These are phyloP conservation scores for Aurifilum marmelostoma DNA, from an alignment of 2,329 filamentous ascomycete genomes.

Conservation along the genomic window DNA sequence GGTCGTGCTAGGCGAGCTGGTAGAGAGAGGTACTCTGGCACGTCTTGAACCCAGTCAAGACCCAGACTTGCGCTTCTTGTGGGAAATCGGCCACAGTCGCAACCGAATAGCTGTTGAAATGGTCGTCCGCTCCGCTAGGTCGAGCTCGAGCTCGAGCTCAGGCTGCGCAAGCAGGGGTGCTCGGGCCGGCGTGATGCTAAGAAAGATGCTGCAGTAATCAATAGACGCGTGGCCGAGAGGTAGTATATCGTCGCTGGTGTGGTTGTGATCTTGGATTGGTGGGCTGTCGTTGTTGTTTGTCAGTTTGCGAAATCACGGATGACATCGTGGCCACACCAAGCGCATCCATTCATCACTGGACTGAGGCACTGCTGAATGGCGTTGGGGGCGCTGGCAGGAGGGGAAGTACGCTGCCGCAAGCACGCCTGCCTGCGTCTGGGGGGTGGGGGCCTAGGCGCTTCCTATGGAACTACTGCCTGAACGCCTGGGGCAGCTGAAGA, in stretches of 20 bases:
- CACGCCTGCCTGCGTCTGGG: background rate
- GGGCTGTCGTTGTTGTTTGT: background rate
- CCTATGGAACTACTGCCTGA: background rate
- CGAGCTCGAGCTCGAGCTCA: background rate
- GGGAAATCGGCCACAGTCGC: background rate
- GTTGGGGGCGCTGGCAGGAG: background rate
- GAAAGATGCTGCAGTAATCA: background rate
- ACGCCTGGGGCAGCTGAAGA: background rate
- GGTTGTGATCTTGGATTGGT: background rate
- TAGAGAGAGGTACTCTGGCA: conserved; percentile 1
- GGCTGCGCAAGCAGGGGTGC: background rate
- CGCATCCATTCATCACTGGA: background rate
- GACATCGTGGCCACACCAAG: conserved; percentile 14
- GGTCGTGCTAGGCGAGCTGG: conserved; percentile 12
- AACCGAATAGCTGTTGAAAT: background rate
- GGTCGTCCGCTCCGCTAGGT: background rate
- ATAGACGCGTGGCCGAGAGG: background rate
- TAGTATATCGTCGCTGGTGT: background rate
- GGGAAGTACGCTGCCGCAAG: background rate
- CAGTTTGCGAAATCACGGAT: background rate
- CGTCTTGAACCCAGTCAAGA: background rate
- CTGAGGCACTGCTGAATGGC: background rate
- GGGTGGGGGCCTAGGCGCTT: no score
- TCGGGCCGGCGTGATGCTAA: background rate
- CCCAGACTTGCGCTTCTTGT: background rate